These are phyloP conservation scores for Coffea humblotiana DNA, from an alignment of 305 asterid genomes.

Conservation along the genomic window DNA sequence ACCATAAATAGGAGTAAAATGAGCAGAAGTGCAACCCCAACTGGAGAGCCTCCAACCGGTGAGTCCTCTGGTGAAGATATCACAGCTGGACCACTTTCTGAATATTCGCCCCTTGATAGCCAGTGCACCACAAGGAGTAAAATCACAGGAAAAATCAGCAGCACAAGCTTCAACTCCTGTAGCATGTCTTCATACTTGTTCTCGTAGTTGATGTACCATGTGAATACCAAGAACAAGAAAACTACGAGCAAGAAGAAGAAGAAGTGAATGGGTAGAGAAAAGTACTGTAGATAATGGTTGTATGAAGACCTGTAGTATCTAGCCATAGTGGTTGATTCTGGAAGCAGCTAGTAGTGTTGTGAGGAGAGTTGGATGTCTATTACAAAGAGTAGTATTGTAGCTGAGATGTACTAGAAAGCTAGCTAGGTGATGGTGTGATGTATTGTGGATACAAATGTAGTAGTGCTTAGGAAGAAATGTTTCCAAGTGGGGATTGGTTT, in stretches of 20 bases:
- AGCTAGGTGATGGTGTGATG: neutral
- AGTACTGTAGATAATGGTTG: conserved; percentile 55
- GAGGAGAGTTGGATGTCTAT: neutral
- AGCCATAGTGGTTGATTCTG: conserved; percentile 36
- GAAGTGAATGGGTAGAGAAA: conserved; percentile 64
- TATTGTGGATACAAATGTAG: conserved; percentile 28
- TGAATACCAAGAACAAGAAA: conserved; percentile 56
- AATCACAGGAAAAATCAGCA: conserved; percentile 63
- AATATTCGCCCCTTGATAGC: conserved; percentile 43
- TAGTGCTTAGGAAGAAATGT: conserved; percentile 17
- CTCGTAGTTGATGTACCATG: conserved; percentile 79
- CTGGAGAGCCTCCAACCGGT: conserved; percentile 66
- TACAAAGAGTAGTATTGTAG: too few relatives aligned
- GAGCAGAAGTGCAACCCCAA: conserved; percentile 62
- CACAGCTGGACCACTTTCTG: conserved; percentile 42
- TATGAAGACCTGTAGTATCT: conserved; percentile 55
- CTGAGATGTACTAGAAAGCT: neutral
- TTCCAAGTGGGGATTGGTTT: neutral
- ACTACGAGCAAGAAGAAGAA: conserved; percentile 49
- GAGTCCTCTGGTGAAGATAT: conserved; percentile 60
- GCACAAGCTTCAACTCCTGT: conserved; percentile 49
- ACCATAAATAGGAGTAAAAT: conserved; percentile 64
- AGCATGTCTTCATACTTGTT: conserved; percentile 44
- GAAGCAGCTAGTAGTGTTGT: neutral
- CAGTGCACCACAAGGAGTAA: conserved; percentile 67